A percentile compares a stretch with the other conserved stretches of the same genome.
Evolutionary conservation across 2,329 filamentous ascomycete species (phyloP).

Genomic region (Cryphonectria naterciae): DNA sequence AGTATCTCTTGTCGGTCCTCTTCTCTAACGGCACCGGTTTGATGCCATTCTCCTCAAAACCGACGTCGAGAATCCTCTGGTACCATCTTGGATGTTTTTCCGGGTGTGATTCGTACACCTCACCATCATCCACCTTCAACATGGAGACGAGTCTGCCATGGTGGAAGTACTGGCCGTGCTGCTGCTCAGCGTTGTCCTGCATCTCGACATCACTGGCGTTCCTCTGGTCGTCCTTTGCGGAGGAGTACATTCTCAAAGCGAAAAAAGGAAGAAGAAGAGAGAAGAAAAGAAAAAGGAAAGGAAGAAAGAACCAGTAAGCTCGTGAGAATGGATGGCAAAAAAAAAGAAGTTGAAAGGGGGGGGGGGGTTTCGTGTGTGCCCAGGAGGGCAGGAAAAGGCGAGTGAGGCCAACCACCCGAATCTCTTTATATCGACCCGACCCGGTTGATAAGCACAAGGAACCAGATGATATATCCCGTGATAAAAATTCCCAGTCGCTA

Average conservation of each 20-base stretch:
- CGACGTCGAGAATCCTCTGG: slow-evolving; percentile 46
- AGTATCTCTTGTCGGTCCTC: slow-evolving; percentile 56
- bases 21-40: slow-evolving; percentile 59
- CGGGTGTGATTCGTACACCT: slow-evolving; percentile 38
- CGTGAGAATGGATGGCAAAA: not conserved
- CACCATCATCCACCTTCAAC: slow-evolving; percentile 38
- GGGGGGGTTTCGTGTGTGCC: slow-evolving; percentile 2
- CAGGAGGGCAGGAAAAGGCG: not conserved
- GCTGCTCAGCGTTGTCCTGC: slow-evolving; percentile 1
- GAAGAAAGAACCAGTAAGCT: not conserved
- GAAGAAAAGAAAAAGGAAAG: no score
- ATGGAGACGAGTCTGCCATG: slow-evolving; percentile 34
- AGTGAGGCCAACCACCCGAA: not conserved
- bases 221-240: not conserved
- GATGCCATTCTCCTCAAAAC: slow-evolving; percentile 59
- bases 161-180: slow-evolving; percentile 20
- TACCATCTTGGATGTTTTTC: slow-evolving; percentile 46
- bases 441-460: slow-evolving; percentile 7
- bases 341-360: not conserved
- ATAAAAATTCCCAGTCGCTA: not conserved
- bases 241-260: slow-evolving; percentile 16
- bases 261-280: no score
- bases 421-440: not conserved
- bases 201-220: not conserved
- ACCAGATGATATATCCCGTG: slow-evolving; percentile 19